A percentile compares a stretch with the other conserved stretches of the same genome.
These are phyloP conservation scores for Botrytis deweyae DNA, from an alignment of 2,329 filamentous ascomycete genomes.

Conservation along the genomic window DNA sequence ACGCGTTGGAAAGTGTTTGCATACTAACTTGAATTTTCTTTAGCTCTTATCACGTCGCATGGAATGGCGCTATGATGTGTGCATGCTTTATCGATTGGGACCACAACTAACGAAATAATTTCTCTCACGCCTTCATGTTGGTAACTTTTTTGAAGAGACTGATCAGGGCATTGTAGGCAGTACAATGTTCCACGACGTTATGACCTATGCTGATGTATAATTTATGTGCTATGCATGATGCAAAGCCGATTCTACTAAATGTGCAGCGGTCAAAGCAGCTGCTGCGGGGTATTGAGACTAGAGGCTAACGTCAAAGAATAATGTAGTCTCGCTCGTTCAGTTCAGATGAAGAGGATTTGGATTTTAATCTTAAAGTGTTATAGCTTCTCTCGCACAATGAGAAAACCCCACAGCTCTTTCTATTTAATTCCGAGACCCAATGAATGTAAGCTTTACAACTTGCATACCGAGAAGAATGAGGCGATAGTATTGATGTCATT, in stretches of 20 bases:
- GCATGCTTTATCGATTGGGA: conserved; percentile 5
- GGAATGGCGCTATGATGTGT: background rate
- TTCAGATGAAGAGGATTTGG: background rate
- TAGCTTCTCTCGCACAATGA: background rate
- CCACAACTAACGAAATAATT: background rate
- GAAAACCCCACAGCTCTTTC: background rate
- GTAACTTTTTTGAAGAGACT: background rate
- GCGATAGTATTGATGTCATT: background rate
- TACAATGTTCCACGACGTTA: background rate
- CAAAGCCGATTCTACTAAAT: background rate
- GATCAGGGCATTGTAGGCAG: background rate
- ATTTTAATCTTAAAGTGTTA: background rate
- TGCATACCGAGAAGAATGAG: background rate
- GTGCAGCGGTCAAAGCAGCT: background rate
- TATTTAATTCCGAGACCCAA: background rate
- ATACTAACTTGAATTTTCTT: background rate
- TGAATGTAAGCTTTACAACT: background rate
- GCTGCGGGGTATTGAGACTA: background rate
- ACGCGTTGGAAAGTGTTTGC: background rate
- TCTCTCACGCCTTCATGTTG: background rate
- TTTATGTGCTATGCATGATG: background rate
- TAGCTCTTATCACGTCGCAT: background rate
- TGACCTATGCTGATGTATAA: background rate
- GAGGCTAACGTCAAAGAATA: background rate
- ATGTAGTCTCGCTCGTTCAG: background rate